Evolutionary conservation across 352 stramenopile species (phyloP), one percentile per base, ranked within the genome.

Genomic region (Pythium aquatile): DNA sequence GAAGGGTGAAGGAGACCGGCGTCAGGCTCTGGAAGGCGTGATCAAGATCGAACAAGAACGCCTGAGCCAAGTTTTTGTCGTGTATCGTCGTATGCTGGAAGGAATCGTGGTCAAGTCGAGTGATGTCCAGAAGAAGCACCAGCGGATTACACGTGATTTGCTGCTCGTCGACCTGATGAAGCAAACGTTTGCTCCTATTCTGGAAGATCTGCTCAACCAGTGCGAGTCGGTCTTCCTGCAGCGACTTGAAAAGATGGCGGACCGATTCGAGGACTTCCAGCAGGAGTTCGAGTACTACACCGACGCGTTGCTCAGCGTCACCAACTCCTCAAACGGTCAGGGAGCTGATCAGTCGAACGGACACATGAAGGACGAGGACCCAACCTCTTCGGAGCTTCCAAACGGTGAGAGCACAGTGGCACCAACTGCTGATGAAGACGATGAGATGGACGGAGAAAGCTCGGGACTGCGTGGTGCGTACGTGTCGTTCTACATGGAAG

Each of bases 221-320:
- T 94, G 86, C 62, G 84, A 93, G 74, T 69, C 84, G 47, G 79
- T 85, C 42, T 70, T 93, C 30, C 58, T 91, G 44, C 74, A 72
- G 33, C 90, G 83, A 17, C 81, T 93, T 42, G 72, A 66, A 17
- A 88, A 85, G 60, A 55, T 94, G 30, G 78, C 79, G 2, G 49
- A 69, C 16, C 84, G 86, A 5, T 91, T 89, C 35, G 76, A 82
- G 30, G 83, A 93, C 35, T 93, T 94, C 51, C 71, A 78, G 47
- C 72, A 89, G 56, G 86, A 94, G 46, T 94, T 91, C 37, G 75
- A 82, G 29, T 93, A 94, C 65, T 94, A 94, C 37, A 78, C 73
- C 14, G 78, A 76, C 44, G 81, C 81, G 14, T 53, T 94, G 32
- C 62, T 83, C 29, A 77, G 65, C 33, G 73, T 93, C 14, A 75